phyloP scores from a whole-genome alignment of 2,329 filamentous ascomycete genomes.

The Colletotrichum sp. region DNA sequence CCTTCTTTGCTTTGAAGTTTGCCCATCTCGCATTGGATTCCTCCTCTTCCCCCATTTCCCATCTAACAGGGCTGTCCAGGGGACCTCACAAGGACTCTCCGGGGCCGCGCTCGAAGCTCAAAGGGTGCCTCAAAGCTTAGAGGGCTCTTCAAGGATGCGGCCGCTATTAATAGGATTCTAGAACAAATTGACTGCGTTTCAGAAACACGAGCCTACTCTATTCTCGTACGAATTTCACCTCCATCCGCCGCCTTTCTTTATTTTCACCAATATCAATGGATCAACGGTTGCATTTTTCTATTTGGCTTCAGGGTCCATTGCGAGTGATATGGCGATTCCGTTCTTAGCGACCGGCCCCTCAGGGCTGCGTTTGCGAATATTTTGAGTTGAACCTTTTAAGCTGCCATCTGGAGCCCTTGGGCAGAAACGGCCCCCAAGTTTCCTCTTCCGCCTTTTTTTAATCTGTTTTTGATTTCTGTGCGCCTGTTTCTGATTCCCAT shows the following conservation, averaged over 20 bases:
- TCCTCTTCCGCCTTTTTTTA: neutral
- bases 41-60: neutral
- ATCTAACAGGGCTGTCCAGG: neutral
- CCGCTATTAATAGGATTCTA: conserved; percentile 20
- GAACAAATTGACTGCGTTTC: conserved; percentile 18
- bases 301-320: neutral
- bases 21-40: neutral
- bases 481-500: neutral
- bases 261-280: neutral
- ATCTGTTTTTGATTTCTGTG: neutral
- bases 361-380: neutral
- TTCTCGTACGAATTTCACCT: conserved; percentile 4
- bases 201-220: conserved; percentile 16
- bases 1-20: neutral
- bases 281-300: neutral
- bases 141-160: conserved; percentile 2
- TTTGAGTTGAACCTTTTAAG: neutral
- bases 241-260: neutral
- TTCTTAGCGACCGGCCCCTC: neutral
- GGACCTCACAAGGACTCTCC: neutral
- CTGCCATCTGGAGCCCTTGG: neutral
- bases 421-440: conserved; percentile 9
- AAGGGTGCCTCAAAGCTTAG: neutral
- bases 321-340: neutral
- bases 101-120: neutral